Conservation (phyloP, 1,284 basidiomycete species). For the Austroboletus sp. region DNA sequence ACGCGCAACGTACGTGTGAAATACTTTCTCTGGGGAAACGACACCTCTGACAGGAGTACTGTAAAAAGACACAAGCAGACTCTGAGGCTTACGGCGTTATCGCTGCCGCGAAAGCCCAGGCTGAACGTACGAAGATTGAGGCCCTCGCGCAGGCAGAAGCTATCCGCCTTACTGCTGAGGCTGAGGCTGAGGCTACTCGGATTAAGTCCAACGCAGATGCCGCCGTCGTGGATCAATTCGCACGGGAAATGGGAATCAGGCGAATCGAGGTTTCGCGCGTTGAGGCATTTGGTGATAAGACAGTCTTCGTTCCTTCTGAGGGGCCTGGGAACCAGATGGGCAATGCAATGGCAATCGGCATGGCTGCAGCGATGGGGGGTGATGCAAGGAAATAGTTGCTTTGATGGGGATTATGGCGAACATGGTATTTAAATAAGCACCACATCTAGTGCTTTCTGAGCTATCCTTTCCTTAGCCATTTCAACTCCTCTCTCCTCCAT, state of each 20-base stretch:
- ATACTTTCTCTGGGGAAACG: background rate
- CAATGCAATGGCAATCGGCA: constrained; percentile 53
- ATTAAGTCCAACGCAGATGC: constrained; percentile 59
- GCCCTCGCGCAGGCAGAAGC: constrained; percentile 69
- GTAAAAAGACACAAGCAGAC: constrained; percentile 56
- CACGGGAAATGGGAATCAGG: constrained; percentile 66
- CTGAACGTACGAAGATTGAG: constrained; percentile 61
- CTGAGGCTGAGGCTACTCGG: constrained; percentile 63
- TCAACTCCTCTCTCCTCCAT: background rate
- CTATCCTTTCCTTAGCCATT: background rate
- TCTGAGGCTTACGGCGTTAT: constrained; percentile 66
- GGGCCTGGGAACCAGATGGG: constrained; percentile 52
- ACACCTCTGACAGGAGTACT: constrained; percentile 8
- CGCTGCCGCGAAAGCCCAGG: constrained; percentile 67
- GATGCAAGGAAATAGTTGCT: constrained; percentile 24
- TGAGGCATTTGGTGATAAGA: constrained; percentile 59
- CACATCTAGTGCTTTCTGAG: background rate
- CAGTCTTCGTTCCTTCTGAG: constrained; percentile 65
- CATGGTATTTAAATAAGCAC: background rate
- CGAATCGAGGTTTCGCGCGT: constrained; percentile 60
- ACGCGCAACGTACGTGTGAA: constrained; percentile 46
- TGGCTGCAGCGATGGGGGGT: constrained; percentile 59
- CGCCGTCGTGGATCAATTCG: constrained; percentile 56
- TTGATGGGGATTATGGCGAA: background rate
- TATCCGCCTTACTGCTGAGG: constrained; percentile 61